Evolutionary conservation across 192 early-diverging fungal species (phyloP), one percentile per base, ranked within the genome.

Genomic region (Kappamyces sp.): DNA sequence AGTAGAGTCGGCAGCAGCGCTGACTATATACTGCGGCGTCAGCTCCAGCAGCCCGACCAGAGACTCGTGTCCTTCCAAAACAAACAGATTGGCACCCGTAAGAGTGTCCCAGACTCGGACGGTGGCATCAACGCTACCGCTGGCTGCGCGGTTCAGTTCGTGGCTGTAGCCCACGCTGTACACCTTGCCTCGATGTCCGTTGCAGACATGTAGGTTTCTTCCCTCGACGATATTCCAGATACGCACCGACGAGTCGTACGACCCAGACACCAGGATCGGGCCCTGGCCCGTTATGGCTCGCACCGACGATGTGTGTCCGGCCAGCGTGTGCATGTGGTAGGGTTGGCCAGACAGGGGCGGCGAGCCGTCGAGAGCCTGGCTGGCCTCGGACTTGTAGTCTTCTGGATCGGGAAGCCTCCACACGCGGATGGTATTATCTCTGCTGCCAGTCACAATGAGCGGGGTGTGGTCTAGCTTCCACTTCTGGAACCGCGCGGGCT

Each of bases 401-500:
- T 67, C 78, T 0, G 88, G 88, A 47, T 90, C 81, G 0, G 96
- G 96, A 35, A 99, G 70, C 31, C 77, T 66, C 96, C 96, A 99
- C 2, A 99, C 93, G 9, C 88, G 72, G 40, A 99, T 63, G 4
- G 91, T 96, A 3, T 91, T 86, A 66, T 99, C 96, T 43, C 96
- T 75, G 1, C 91, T 93, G 2, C 96, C 96, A 0, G 94, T 96
- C 7, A 99, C 88, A 57, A 99, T 90, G 32, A 96, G 66, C n/a
- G 74, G 71, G 2, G 29, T 14, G 22, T 22, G 22, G 22, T 22
- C 22, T 22, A 22, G 22, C 22, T 22, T 22, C 22, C 22, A 22
- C 22, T 22, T 22, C 22, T 22, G 22, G 22, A 22, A 22, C 22
- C 22, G 22, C 2, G 59, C 61, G 34, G 64, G 59, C 41, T 60